Base-by-base conservation (phyloP, 805 yeast species). In the Saccharomycopsis olivae region DNA sequence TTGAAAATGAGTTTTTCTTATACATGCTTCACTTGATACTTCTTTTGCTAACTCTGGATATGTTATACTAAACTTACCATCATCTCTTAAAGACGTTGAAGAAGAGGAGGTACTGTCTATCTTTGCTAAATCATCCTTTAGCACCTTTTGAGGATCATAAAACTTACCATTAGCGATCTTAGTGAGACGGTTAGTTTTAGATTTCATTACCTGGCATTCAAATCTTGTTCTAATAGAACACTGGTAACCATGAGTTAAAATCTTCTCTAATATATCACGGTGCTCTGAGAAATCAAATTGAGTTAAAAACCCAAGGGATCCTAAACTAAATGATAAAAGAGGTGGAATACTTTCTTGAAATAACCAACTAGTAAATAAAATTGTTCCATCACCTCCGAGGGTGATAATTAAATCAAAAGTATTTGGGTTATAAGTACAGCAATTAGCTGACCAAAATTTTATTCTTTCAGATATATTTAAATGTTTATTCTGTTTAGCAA, bases 361-460 rank as follows among this genome's bases (percentile, higher is more conserved):
- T 30, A 87, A 64, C 41, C 92, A 79, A 2, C 95, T 86, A 0
- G 89, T 89, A 52, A 81, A 81, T 8, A 89, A 63, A 35, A 89
- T 95, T 0, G 98, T 92, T 6, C 98, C 97, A 55, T 92, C 98
- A 14, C 98, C 98, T 18, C 98, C 98, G 6, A 92, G 65, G 0
- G 97, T 85, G 33, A 89, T 73, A 2, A 86, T 78, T 44, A 88
- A 63, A 56, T 89, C 97, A 48, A 77, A 73, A 34, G 64, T 52
- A 27, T 69, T 66, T 2, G 73, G 66, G 15, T 32, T 32, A 23
- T 39, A 57, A 20, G 49, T 18, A 25, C 57, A 51, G 57, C 66
- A 24, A 64, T 69, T 41, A 58, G 53, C 34, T 60, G 58, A 11
- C 75, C 75, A 46, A 62, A 56, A 50, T 14, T 49, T 46, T 4